Evolutionary conservation across 1,284 basidiomycete species (phyloP), one percentile per base, ranked within the genome.

Genomic region (Naganishia sp.): DNA sequence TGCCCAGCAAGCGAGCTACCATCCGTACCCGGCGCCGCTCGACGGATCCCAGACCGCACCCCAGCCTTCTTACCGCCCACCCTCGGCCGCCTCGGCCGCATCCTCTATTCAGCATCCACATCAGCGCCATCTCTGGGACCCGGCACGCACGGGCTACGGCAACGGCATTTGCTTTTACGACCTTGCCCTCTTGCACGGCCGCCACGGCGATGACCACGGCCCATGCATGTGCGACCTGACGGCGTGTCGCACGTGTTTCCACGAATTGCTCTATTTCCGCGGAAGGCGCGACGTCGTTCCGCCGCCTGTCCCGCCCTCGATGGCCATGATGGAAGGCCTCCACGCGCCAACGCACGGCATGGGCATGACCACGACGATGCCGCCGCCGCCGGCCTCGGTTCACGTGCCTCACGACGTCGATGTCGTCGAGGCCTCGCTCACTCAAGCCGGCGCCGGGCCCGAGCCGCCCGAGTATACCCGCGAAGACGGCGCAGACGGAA

Each of bases 161-260:
- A 68, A 68, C 42, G 67, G 67, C 13, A 65, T 68, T 21, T 68
- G 67, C 25, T 68, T 68, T 31, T 63, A 68, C 63, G 67, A 68
- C 42, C 53, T 68, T n/a, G 67, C 67, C 6, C 56, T 68, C 32
- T 50, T 68, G 7, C 67, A 68, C 49, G 64, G 65, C 17, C 49
- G 67, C 25, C 54, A 50, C 54, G 67, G 67, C 46, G 67, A 68
- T 49, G 67, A 68, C 39, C 67, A 68, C 41, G 67, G 63, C 10
- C 67, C 67, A 28, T 68, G 67, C 50, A 68, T 68, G 67, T 68
- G 67, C 25, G 63, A 68, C 46, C 47, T 68, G 39, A 68, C 67
- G 17, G 64, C 64, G 9, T 68, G 67, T 32, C 35, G 67, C 35
- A 68, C 67, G 13, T 68, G 67, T 50, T 68, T 68, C 64, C 67